phyloP scores from a whole-genome alignment of 1,284 basidiomycete genomes.

The Sporisorium graminicola region DNA sequence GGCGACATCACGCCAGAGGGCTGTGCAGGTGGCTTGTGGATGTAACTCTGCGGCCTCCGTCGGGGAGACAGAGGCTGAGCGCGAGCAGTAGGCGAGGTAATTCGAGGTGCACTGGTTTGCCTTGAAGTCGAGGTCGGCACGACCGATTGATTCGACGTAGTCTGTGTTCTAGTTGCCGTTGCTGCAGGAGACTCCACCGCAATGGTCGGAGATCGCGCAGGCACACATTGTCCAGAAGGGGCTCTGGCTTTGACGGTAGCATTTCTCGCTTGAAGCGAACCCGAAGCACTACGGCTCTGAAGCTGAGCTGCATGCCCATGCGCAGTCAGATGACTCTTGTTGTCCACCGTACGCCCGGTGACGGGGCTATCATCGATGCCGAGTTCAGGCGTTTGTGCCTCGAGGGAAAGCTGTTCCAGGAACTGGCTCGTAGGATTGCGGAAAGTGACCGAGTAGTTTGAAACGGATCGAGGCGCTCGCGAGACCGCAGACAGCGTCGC shows the following conservation, averaged over 20 bases:
- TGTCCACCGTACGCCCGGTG: conserved; percentile 23
- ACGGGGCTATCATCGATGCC: conserved; percentile 39
- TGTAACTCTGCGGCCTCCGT: conserved; percentile 33
- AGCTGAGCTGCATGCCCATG: conserved; percentile 44
- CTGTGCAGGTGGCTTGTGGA: conserved; percentile 29
- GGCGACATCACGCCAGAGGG: conserved; percentile 29
- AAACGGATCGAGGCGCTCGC: conserved; percentile 23
- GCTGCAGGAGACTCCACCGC: conserved; percentile 7
- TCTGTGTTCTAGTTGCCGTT: background rate
- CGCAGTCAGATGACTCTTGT: conserved; percentile 41
- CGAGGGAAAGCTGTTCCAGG: conserved; percentile 32
- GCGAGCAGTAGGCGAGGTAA: conserved; percentile 5
- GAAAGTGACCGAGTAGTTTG: conserved; percentile 36
- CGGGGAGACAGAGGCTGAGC: conserved; percentile 20
- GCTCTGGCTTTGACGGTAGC: conserved; percentile 16
- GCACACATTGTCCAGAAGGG: background rate
- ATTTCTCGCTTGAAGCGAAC: background rate
- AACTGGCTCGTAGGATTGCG: conserved; percentile 47
- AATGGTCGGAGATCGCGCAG: conserved; percentile 15
- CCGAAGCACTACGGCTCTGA: conserved; percentile 21
- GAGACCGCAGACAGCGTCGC: conserved; percentile 18
- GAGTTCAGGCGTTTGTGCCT: conserved; percentile 31
- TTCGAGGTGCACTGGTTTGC: background rate
- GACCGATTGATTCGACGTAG: background rate
- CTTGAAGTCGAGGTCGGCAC: background rate